Conservation (phyloP, 495 filamentous ascomycete species). For the Trichoderma virens region DNA sequence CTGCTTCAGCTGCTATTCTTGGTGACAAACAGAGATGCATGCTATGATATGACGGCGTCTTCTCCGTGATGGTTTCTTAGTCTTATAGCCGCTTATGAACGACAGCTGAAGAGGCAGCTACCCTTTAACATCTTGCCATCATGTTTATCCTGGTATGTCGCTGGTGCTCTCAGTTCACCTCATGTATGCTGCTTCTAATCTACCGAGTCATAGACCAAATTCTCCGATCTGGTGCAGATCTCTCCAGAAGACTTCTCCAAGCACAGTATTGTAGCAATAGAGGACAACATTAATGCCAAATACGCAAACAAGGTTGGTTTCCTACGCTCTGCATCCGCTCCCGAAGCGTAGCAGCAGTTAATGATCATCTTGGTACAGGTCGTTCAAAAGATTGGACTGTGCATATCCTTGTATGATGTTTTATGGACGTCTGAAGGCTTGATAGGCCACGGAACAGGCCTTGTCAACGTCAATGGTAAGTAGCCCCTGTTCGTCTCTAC, state of each 20-base stretch:
- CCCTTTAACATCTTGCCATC: background rate
- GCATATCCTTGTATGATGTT: constrained; percentile 84
- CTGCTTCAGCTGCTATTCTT: background rate
- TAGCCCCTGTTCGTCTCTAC: background rate
- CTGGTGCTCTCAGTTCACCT: background rate
- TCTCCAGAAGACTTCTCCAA: constrained; percentile 77
- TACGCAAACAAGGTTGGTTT: constrained; percentile 77
- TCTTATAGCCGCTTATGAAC: background rate
- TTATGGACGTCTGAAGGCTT: constrained; percentile 80
- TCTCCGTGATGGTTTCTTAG: background rate
- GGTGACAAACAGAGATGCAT: background rate
- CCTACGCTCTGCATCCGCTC: background rate
- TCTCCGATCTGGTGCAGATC: constrained; percentile 90
- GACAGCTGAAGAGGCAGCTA: background rate
- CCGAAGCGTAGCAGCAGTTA: background rate
- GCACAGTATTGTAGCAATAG: constrained; percentile 66
- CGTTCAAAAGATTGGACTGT: constrained; percentile 73
- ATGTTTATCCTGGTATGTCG: constrained; percentile 37
- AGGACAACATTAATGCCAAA: constrained; percentile 92
- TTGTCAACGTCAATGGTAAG: constrained; percentile 85
- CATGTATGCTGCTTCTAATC: background rate
- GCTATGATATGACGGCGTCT: background rate
- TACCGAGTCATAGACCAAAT: constrained; percentile 44
- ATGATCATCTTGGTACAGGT: constrained; percentile 15
- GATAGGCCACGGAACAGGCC: constrained; percentile 81